Evolutionary conservation across 345 rosid species (phyloP).

Genomic region (Cardamine resedifolia): DNA sequence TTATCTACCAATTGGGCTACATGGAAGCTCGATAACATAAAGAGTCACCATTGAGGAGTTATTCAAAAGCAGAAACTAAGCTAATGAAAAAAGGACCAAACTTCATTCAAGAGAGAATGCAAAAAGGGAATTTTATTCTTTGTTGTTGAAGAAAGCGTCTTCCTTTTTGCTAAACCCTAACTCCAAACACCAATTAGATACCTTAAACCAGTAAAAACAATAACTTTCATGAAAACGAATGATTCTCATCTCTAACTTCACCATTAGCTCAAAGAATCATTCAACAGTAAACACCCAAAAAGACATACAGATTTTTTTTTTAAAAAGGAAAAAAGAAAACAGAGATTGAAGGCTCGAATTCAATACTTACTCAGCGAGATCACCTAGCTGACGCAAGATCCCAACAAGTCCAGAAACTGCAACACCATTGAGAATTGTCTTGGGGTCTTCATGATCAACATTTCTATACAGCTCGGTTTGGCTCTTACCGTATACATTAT

Average conservation of each 20-base stretch:
- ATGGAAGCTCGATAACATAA: background rate
- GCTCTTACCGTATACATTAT: conserved; percentile 64
- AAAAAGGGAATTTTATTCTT: background rate
- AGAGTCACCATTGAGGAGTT: background rate
- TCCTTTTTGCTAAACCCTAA: conserved; percentile 17
- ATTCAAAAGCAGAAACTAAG: background rate
- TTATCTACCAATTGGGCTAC: background rate
- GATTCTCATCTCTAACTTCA: conserved; percentile 27
- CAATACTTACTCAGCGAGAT: conserved; percentile 85
- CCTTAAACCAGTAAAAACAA: background rate
- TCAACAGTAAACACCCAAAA: conserved; percentile 19
- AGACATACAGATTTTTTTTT: background rate
- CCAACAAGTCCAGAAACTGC: conserved; percentile 86
- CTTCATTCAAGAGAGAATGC: background rate
- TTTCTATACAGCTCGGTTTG: conserved; percentile 54
- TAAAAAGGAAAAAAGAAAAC: background rate
- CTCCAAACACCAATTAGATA: background rate
- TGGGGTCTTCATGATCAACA: conserved; percentile 75
- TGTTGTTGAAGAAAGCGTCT: conserved; percentile 2
- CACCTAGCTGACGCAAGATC: conserved; percentile 96
- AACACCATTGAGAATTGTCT: conserved; percentile 71
- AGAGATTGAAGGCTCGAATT: background rate
- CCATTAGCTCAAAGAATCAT: conserved; percentile 38
- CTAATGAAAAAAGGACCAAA: background rate
- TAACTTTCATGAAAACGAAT: conserved; percentile 29